Evolutionary conservation across 2,329 filamentous ascomycete species (phyloP).

Genomic region (Fusarium illudens): DNA sequence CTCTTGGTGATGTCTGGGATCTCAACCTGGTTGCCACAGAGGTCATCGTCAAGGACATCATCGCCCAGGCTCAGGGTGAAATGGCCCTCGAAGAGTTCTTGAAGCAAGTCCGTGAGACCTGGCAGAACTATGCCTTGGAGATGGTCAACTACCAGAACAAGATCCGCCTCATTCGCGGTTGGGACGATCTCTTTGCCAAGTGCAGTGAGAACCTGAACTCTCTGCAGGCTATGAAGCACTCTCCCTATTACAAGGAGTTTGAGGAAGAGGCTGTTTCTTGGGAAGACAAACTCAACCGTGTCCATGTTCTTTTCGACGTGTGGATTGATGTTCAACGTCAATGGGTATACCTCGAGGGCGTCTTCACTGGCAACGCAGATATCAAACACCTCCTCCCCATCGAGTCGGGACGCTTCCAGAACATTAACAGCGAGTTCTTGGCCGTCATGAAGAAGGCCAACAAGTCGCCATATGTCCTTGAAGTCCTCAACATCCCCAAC

Average conservation of each 20-base stretch:
- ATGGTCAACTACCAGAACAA: constrained; percentile 98
- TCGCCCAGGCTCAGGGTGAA: constrained; percentile 94
- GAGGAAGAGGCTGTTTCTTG: constrained; percentile 95
- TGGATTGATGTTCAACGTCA: constrained; percentile 99
- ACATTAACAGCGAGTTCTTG: constrained; percentile 99
- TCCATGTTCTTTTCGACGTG: constrained; percentile 97
- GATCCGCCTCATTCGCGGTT: constrained; percentile 94
- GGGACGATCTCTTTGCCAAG: constrained; percentile 98
- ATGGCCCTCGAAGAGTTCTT: constrained; percentile 98
- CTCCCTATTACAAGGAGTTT: constrained; percentile 99
- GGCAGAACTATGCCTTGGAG: constrained; percentile 94
- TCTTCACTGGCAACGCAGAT: constrained; percentile 98
- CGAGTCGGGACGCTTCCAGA: constrained; percentile 96
- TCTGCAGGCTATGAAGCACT: constrained; percentile 97
- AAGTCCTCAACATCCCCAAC: constrained; percentile 94
- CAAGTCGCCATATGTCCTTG: constrained; percentile 93
- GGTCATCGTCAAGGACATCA: constrained; percentile 88
- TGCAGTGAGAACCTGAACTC: constrained; percentile 99
- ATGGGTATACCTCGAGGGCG: constrained; percentile 99
- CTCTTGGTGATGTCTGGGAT: constrained; percentile 98
- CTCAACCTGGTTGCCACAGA: constrained; percentile 90
- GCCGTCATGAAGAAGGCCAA: constrained; percentile 99
- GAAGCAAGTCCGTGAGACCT: constrained; percentile 94
- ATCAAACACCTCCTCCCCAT: constrained; percentile 98
- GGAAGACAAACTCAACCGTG: constrained; percentile 98